Percentiles rank a stretch among this genome's conserved stretches.
Conservation (phyloP, 2,329 filamentous ascomycete genomes). For the Botrytis porri region DNA sequence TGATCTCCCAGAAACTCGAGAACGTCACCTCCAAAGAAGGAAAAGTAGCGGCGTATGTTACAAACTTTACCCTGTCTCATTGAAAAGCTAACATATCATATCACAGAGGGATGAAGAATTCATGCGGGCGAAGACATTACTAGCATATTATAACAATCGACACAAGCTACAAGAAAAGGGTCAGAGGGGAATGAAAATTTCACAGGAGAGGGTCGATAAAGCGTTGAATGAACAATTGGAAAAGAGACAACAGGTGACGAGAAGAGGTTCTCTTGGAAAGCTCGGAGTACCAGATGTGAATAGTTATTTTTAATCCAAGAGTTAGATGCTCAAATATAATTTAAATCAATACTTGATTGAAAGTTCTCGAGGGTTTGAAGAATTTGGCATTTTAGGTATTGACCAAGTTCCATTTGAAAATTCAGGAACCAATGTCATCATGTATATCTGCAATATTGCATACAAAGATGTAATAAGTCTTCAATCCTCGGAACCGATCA, state of each 20-base stretch:
- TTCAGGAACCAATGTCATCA: not conserved
- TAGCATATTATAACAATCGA: conserved; percentile 13
- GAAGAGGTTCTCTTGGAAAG: not conserved
- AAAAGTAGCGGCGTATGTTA: conserved; percentile 4
- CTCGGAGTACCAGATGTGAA: not conserved
- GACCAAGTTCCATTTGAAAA: not conserved
- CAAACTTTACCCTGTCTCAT: not conserved
- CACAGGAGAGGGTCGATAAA: conserved; percentile 13
- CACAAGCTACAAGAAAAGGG: conserved; percentile 3
- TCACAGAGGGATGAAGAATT: conserved; percentile 6
- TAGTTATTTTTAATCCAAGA: not conserved
- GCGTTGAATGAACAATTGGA: conserved; percentile 8
- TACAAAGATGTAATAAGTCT: not conserved
- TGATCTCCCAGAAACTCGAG: not conserved
- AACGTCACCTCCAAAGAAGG: not conserved
- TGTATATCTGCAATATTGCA: not conserved
- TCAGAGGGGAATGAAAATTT: not conserved
- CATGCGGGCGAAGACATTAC: conserved; percentile 9
- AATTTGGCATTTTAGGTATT: not conserved
- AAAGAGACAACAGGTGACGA: not conserved
- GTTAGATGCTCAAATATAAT: not conserved
- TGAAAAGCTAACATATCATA: not conserved
- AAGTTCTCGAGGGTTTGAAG: not conserved
- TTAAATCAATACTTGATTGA: not conserved
- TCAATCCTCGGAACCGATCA: not conserved